A percentile compares a stretch with the other conserved stretches of the same genome.
Evolutionary conservation across 2,329 filamentous ascomycete species (phyloP).

Genomic region (Fusarium scirpi): DNA sequence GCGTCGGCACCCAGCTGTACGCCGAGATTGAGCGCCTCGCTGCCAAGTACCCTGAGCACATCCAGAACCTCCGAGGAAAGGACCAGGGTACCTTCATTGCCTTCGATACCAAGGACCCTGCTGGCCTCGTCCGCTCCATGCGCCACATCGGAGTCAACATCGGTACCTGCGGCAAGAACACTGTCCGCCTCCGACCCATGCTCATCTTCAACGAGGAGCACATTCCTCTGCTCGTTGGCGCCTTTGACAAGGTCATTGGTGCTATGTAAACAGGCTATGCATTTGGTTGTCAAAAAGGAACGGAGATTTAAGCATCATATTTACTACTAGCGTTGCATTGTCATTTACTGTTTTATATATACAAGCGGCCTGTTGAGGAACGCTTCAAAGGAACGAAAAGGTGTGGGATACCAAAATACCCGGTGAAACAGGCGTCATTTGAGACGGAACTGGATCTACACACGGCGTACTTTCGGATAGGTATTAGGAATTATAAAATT

Average conservation of each 20-base stretch:
- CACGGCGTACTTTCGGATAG: conserved; percentile 42
- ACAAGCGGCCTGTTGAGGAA: conserved; percentile 18
- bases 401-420: conserved; percentile 28
- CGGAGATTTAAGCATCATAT: conserved; percentile 40
- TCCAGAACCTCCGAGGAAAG: conserved; percentile 81
- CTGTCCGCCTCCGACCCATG: conserved; percentile 82
- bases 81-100: conserved; percentile 83
- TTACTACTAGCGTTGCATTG: conserved; percentile 46
- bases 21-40: conserved; percentile 71
- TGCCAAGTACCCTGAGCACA: conserved; percentile 74
- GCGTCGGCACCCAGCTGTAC: conserved; percentile 77
- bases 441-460: conserved; percentile 40
- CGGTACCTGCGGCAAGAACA: conserved; percentile 77
- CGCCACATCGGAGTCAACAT: conserved; percentile 82
- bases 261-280: conserved; percentile 40
- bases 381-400: conserved; percentile 19
- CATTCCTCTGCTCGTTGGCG: conserved; percentile 52
- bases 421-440: conserved; percentile 37
- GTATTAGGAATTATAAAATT: conserved; percentile 33
- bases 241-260: conserved; percentile 49
- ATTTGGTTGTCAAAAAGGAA: conserved; percentile 14
- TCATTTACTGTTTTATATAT: conserved; percentile 21
- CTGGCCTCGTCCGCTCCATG: conserved; percentile 76
- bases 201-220: conserved; percentile 82
- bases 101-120: conserved; percentile 78